Evolutionary conservation across 2,329 filamentous ascomycete genomes (phyloP).

Genomic region (Beauveria sp.): DNA sequence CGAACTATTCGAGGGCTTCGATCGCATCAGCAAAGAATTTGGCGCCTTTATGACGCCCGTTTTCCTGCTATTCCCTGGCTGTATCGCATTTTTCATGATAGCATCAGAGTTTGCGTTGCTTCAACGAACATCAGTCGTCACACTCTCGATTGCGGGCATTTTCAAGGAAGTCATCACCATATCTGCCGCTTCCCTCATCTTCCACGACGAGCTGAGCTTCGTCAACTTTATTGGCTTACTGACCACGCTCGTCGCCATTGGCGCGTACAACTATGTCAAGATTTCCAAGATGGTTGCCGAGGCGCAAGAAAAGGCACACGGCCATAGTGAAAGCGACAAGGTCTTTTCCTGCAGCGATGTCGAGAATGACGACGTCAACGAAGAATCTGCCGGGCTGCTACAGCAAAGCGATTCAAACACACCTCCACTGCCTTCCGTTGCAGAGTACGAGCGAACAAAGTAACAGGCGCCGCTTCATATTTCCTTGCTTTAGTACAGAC

Average conservation of each 20-base stretch:
- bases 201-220: slow-evolving; percentile 77
- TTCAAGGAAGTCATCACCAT: slow-evolving; percentile 99
- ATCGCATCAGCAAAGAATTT: slow-evolving; percentile 55
- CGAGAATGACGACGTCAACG: slow-evolving; percentile 35
- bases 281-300: slow-evolving; percentile 81
- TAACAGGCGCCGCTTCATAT: not conserved
- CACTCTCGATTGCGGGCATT: slow-evolving; percentile 91
- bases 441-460: not conserved
- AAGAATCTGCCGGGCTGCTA: slow-evolving; percentile 40
- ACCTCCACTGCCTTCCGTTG: not conserved
- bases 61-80: slow-evolving; percentile 82
- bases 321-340: slow-evolving; percentile 25
- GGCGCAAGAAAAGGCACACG: slow-evolving; percentile 48
- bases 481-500: not conserved
- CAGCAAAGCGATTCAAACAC: slow-evolving; percentile 18
- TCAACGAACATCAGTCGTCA: slow-evolving; percentile 91
- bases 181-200: slow-evolving; percentile 76
- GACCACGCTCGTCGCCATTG: slow-evolving; percentile 84
- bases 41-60: slow-evolving; percentile 59
- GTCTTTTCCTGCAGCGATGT: slow-evolving; percentile 31
- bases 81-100: slow-evolving; percentile 94
- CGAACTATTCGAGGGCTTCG: slow-evolving; percentile 59
- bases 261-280: slow-evolving; percentile 90
- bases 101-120: slow-evolving; percentile 91
- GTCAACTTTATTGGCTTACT: slow-evolving; percentile 83